Conservation (phyloP, 2,329 filamentous ascomycete species). For the Aspergillus fischeri region DNA sequence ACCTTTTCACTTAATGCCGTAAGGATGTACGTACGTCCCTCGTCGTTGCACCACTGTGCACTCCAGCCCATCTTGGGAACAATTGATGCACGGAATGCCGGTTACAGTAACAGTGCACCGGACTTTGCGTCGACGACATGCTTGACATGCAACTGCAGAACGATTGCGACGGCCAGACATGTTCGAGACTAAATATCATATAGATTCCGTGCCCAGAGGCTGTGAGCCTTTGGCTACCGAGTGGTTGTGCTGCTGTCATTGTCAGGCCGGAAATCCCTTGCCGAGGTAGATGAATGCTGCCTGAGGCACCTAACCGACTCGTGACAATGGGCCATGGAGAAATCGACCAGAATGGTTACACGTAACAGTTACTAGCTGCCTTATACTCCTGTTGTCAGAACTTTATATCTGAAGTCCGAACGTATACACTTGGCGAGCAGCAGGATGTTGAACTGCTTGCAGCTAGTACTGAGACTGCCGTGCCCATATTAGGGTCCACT, state of each 20-base stretch:
- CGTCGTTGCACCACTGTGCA: conserved; percentile 20
- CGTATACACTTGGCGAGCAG: too few relatives aligned
- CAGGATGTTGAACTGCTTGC: too few relatives aligned
- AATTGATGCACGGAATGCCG: conserved; percentile 26
- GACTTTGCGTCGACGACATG: conserved; percentile 22
- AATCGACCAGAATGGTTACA: too few relatives aligned
- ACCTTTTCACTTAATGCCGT: neutral
- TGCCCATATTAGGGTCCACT: too few relatives aligned
- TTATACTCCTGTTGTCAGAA: too few relatives aligned
- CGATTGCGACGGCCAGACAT: conserved; percentile 13
- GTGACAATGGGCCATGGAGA: too few relatives aligned
- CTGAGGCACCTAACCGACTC: neutral
- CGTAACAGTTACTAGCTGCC: too few relatives aligned
- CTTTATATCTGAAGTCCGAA: too few relatives aligned
- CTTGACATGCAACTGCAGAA: conserved; percentile 13
- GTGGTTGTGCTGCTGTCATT: neutral
- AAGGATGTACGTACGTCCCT: neutral
- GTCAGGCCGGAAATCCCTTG: neutral
- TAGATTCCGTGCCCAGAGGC: neutral
- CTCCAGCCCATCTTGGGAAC: conserved; percentile 23
- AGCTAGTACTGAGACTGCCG: too few relatives aligned
- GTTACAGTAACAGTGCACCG: conserved; percentile 24
- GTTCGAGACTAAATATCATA: neutral
- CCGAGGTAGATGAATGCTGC: neutral
- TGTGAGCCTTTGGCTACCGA: neutral